phyloP scores from a whole-genome alignment of 352 stramenopile genomes.

The Globisporangium cylindrosporum region DNA sequence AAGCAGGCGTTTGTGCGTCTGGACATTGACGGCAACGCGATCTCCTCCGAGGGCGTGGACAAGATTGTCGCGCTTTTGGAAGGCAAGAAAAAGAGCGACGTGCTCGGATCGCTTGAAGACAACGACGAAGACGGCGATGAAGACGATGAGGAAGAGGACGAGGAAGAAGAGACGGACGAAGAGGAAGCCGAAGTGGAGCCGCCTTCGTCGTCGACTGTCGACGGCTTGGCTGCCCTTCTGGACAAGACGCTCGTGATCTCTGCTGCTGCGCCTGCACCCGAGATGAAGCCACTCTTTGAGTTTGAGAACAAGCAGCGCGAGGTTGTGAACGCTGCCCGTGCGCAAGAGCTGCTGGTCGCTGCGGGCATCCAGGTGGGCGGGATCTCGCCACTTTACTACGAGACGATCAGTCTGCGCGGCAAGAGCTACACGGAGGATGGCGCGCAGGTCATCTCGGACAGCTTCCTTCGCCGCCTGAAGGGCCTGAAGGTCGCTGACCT shows the following conservation, averaged over 20 bases:
- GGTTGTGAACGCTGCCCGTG: slow-evolving; percentile 63
- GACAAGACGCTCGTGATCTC: slow-evolving; percentile 45
- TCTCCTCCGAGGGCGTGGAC: slow-evolving; percentile 60
- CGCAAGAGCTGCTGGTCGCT: slow-evolving; percentile 39
- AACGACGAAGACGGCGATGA: slow-evolving; percentile 83
- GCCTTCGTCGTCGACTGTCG: slow-evolving; percentile 28
- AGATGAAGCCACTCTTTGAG: slow-evolving; percentile 33
- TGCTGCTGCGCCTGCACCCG: background rate
- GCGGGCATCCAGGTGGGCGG: slow-evolving; percentile 38
- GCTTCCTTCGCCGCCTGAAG: slow-evolving; percentile 47
- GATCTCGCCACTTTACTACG: slow-evolving; percentile 41
- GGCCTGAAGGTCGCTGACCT: slow-evolving; percentile 76
- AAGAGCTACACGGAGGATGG: slow-evolving; percentile 80
- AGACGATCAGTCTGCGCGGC: slow-evolving; percentile 57
- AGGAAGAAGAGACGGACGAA: slow-evolving; percentile 39
- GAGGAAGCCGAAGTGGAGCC: slow-evolving; percentile 38
- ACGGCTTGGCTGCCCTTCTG: slow-evolving; percentile 43
- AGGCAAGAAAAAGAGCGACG: slow-evolving; percentile 44
- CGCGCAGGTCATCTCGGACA: slow-evolving; percentile 49
- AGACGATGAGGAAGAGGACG: slow-evolving; percentile 51
- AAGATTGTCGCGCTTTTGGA: slow-evolving; percentile 51
- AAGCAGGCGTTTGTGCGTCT: slow-evolving; percentile 59
- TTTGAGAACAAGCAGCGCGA: slow-evolving; percentile 63
- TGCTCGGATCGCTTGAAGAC: slow-evolving; percentile 75
- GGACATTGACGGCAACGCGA: slow-evolving; percentile 82